Percentiles rank a stretch among this genome's conserved stretches.
These are phyloP conservation scores for Lachnellula cervina DNA, from an alignment of 2,329 filamentous ascomycete genomes.

Conservation along the genomic window DNA sequence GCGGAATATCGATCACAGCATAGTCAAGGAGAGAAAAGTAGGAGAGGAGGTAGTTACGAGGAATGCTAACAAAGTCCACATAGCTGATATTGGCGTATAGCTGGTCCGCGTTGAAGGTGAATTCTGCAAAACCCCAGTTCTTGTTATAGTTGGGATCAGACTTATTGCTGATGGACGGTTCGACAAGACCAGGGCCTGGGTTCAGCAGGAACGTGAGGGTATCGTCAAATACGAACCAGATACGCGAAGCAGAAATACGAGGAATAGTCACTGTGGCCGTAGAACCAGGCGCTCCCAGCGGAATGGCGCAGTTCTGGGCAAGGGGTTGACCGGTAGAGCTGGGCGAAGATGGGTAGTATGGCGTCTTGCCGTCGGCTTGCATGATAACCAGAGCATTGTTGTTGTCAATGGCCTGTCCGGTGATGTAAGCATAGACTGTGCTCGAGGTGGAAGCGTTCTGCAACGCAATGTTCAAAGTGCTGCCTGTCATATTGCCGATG, in stretches of 20 bases:
- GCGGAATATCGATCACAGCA: no score
- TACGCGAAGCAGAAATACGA: conserved; percentile 63
- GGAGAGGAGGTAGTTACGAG: conserved; percentile 25
- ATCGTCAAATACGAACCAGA: conserved; percentile 63
- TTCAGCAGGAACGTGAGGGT: conserved; percentile 66
- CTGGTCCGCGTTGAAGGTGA: conserved; percentile 58
- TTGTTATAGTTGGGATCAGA: conserved; percentile 57
- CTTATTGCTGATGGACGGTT: conserved; percentile 66
- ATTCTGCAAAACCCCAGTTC: conserved; percentile 65
- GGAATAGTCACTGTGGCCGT: conserved; percentile 61
- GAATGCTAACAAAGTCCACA: conserved; percentile 69
- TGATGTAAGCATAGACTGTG: conserved; percentile 65
- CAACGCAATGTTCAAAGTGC: conserved; percentile 52
- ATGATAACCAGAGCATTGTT: conserved; percentile 58
- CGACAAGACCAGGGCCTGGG: conserved; percentile 62
- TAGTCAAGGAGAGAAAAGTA: no score
- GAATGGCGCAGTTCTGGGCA: conserved; percentile 55
- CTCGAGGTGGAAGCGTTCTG: conserved; percentile 60
- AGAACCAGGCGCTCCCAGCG: conserved; percentile 55
- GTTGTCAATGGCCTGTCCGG: conserved; percentile 57
- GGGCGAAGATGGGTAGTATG: conserved; percentile 61
- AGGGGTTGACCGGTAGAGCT: conserved; percentile 46
- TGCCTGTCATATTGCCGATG: conserved; percentile 7
- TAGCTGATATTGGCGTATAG: conserved; percentile 67
- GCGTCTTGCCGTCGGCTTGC: conserved; percentile 58